phyloP scores from a whole-genome alignment of 768 basidiomycete genomes.

The Rhizopogon roseolus region DNA sequence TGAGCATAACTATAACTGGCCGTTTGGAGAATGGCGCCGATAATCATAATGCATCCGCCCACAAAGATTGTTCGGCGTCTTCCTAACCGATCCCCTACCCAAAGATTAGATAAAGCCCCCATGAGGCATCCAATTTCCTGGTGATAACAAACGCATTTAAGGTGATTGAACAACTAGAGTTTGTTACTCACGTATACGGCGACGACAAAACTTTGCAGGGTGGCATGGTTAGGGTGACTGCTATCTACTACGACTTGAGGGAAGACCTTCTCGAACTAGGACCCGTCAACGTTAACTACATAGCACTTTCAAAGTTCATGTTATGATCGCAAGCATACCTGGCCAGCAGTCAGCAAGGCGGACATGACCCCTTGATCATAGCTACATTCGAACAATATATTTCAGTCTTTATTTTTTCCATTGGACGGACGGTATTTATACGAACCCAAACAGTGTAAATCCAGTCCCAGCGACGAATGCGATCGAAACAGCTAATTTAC shows the following conservation, averaged over 20 bases:
- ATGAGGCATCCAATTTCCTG: constrained; percentile 63
- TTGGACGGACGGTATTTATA: not conserved
- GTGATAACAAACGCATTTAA: not conserved
- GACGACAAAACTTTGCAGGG: constrained; percentile 54
- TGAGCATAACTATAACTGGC: constrained; percentile 55
- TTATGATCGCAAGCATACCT: constrained; percentile 25
- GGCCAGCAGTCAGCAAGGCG: constrained; percentile 52
- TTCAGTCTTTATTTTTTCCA: not conserved
- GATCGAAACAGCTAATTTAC: constrained; percentile 40
- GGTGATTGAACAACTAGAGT: not conserved
- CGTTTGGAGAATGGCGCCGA: constrained; percentile 58
- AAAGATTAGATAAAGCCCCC: constrained; percentile 59
- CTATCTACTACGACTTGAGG: constrained; percentile 44
- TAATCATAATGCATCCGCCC: constrained; percentile 56
- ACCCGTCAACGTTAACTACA: not conserved
- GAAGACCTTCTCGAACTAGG: constrained; percentile 53
- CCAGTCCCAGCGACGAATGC: constrained; percentile 56
- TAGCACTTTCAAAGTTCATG: not conserved
- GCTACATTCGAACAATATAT: constrained; percentile 19
- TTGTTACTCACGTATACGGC: constrained; percentile 50
- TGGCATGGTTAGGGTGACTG: constrained; percentile 39
- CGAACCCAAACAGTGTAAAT: constrained; percentile 59
- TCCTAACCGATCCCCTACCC: constrained; percentile 57
- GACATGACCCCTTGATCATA: constrained; percentile 74
- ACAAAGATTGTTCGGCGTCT: constrained; percentile 53